Conservation (phyloP, 1,284 basidiomycete species). For the Hypsizygus ulmarius region DNA sequence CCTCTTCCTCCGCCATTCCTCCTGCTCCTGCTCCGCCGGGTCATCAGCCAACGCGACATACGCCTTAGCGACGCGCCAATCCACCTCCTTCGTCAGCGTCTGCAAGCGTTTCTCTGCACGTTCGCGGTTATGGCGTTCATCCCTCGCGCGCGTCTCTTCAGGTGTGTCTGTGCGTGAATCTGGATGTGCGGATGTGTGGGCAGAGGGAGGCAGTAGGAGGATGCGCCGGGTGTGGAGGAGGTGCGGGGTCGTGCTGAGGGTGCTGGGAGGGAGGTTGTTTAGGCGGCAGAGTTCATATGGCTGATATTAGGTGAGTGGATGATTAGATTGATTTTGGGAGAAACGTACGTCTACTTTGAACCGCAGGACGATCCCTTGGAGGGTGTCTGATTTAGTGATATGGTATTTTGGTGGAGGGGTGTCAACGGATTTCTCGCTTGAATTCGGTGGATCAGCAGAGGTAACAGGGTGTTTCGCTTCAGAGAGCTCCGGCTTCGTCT, state of each 20-base stretch:
- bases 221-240: constrained; percentile 66
- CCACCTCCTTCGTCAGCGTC: constrained; percentile 64
- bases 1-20: constrained; percentile 22
- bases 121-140: constrained; percentile 46
- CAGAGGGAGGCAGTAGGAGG: constrained; percentile 49
- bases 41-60: constrained; percentile 64
- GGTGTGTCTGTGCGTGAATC: constrained; percentile 20
- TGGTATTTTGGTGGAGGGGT: constrained; percentile 46
- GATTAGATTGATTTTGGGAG: not conserved
- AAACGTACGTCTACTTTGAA: constrained; percentile 58
- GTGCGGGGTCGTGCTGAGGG: constrained; percentile 68
- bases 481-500: constrained; percentile 2
- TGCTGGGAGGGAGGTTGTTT: constrained; percentile 64
- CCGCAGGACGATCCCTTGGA: constrained; percentile 63
- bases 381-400: constrained; percentile 58
- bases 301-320: constrained; percentile 30
- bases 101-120: constrained; percentile 60
- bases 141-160: constrained; percentile 35
- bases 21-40: constrained; percentile 35
- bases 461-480: not conserved
- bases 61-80: constrained; percentile 61
- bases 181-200: constrained; percentile 14
- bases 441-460: not conserved
- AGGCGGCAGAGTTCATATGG: constrained; percentile 56
- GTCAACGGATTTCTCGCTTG: not conserved